Evolutionary conservation across 176 grass and related monocot species (phyloP), one percentile per base, ranked within the genome.

Genomic region (Alopecurus myosuroides): DNA sequence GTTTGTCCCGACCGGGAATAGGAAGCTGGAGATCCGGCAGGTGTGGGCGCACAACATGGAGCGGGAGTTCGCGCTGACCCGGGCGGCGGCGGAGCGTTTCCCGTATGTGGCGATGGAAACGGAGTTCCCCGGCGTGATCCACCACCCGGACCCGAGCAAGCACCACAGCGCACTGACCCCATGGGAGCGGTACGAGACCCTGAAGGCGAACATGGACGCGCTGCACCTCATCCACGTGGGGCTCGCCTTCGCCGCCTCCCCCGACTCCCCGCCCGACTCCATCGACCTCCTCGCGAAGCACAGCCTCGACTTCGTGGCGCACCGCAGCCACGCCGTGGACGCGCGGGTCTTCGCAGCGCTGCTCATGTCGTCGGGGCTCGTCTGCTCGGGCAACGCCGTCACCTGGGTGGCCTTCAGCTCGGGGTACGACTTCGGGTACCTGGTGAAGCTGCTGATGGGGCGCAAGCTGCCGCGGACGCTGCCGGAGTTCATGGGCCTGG

Each of bases 201-300:
- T 99, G 44, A 94, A 89, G 74, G 34, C 91, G 15, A 96, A 99
- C 85, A 93, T 96, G 6, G 89, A 99, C 84, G 84, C 93, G 7
- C 89, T 99, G 19, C 91, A 96, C 84, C 88, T 99, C 37, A 92
- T 99, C 85, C 97, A 99, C 82, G 85, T 98, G 1, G 97, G 97
- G 0, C 84, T 99, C 53, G 48, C 84, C 60, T 87, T 99, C 82
- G 92, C 97, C 8, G 55, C 91, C 4, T 88, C 89, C 5, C 82
- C 85, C 8, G 7, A 33, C 7, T 25, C 91, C 1, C 42, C 77
- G 4, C 71, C 93, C 0, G 89, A 89, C 1, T 99, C 97, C 0
- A 15, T 99, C 39, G 30, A 41, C 18, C 82, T 99, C 3, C 85
- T 99, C 19, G 73, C 73, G 30, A 10, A 48, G 7, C 86, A 86